A percentile compares a stretch with the other conserved stretches of the same genome.
Evolutionary conservation across 2,329 filamentous ascomycete species (phyloP).

Genomic region (Phoma sp.): DNA sequence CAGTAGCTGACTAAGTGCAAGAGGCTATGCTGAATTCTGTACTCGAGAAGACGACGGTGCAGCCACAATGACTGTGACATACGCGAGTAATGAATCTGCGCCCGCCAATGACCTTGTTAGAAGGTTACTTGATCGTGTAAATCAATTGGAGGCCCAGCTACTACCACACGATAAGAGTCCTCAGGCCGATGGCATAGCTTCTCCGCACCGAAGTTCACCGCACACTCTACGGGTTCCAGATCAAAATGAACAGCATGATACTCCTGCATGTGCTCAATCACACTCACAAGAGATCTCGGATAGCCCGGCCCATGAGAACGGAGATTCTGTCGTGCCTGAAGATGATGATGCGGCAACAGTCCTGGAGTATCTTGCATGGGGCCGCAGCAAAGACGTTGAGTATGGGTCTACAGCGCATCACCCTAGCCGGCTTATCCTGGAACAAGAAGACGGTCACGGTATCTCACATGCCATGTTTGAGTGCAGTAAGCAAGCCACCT

Average conservation of each 20-base stretch:
- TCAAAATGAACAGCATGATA: neutral
- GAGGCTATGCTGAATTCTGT: slow-evolving; percentile 1
- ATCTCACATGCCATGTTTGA: neutral
- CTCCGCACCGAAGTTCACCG: neutral
- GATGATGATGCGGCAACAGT: slow-evolving; percentile 54
- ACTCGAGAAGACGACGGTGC: neutral
- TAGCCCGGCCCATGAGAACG: neutral
- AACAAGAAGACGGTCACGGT: neutral
- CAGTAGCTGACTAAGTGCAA: neutral
- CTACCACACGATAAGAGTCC: too few species aligned
- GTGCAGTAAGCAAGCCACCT: neutral
- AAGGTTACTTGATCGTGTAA: neutral
- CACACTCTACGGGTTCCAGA: neutral
- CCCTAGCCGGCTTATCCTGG: slow-evolving; percentile 20
- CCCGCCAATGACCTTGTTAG: neutral
- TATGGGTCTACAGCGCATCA: slow-evolving; percentile 22
- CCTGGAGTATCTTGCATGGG: slow-evolving; percentile 59
- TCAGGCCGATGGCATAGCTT: too few species aligned
- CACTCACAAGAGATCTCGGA: neutral
- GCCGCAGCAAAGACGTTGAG: slow-evolving; percentile 52
- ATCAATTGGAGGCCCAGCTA: neutral
- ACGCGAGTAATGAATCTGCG: neutral
- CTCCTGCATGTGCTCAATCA: neutral
- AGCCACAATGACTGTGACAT: neutral
- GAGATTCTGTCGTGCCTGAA: neutral